Conservation (phyloP, 2,329 filamentous ascomycete genomes). For the Lachnellula hyalina region DNA sequence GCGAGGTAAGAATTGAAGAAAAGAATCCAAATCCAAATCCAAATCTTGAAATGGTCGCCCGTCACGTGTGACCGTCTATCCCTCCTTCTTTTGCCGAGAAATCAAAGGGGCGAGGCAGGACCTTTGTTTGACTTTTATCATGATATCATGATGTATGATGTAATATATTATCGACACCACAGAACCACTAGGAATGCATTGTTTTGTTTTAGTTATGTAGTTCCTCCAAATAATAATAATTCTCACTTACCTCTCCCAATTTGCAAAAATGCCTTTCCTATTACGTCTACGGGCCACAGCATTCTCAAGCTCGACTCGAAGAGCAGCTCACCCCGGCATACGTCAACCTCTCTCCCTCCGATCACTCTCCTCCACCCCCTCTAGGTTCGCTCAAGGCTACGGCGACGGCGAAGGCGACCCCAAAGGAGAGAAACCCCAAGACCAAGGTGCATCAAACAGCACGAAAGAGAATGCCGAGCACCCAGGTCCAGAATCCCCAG, state of each 20-base stretch:
- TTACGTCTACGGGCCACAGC: conserved; percentile 3
- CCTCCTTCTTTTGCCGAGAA: neutral
- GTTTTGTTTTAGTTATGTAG: neutral
- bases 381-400: conserved; percentile 32
- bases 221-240: neutral
- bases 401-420: conserved; percentile 38
- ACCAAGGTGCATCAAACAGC: conserved; percentile 31
- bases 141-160: neutral
- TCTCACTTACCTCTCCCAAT: neutral
- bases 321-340: conserved; percentile 2
- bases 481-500: conserved; percentile 38
- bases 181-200: neutral
- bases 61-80: neutral
- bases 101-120: neutral
- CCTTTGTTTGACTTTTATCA: neutral
- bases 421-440: conserved; percentile 33
- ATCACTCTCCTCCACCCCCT: conserved; percentile 14
- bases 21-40: neutral
- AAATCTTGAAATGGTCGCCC: neutral
- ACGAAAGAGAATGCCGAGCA: conserved; percentile 37
- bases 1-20: neutral
- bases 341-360: conserved; percentile 14
- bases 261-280: conserved; percentile 19
- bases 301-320: conserved; percentile 13
- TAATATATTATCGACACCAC: neutral